Evolutionary conservation across 2,329 filamentous ascomycete species (phyloP).

Genomic region (Xylaria sp.): DNA sequence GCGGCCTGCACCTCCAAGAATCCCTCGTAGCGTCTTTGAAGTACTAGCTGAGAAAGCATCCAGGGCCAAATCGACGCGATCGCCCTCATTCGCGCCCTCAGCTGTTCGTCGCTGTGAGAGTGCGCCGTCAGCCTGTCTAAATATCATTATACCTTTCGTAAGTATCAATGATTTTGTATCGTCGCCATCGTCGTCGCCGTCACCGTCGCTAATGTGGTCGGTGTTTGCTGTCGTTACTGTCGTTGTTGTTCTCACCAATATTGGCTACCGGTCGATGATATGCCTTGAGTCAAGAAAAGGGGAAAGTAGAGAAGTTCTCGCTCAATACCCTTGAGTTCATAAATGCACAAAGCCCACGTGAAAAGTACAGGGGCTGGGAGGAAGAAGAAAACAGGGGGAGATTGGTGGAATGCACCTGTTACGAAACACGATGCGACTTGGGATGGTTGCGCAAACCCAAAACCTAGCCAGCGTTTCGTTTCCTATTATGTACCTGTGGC

Average conservation of each 20-base stretch:
- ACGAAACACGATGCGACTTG: constrained; percentile 11
- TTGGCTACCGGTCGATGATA: not conserved
- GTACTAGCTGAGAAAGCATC: constrained; percentile 23
- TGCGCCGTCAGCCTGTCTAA: constrained; percentile 6
- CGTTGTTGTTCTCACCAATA: not conserved
- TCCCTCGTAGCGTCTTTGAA: constrained; percentile 15
- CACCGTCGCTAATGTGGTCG: no score
- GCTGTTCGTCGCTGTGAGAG: constrained; percentile 26
- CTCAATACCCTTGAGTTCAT: not conserved
- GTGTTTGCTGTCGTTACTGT: not conserved
- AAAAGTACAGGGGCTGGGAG: not conserved
- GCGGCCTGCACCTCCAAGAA: constrained; percentile 23
- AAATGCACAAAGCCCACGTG: constrained; percentile 10
- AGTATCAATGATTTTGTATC: constrained; percentile 28
- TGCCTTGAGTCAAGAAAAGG: not conserved
- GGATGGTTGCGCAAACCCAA: constrained; percentile 30
- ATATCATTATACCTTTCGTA: constrained; percentile 28
- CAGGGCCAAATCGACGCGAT: constrained; percentile 27
- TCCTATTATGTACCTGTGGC: constrained; percentile 3
- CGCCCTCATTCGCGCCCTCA: not conserved
- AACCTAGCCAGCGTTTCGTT: constrained; percentile 7
- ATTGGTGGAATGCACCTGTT: constrained; percentile 15
- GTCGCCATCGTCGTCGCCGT: not conserved
- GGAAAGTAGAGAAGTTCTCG: not conserved
- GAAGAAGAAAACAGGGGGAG: not conserved